phyloP scores from a whole-genome alignment of 2,329 filamentous ascomycete genomes.

The Venturia oleaginea region DNA sequence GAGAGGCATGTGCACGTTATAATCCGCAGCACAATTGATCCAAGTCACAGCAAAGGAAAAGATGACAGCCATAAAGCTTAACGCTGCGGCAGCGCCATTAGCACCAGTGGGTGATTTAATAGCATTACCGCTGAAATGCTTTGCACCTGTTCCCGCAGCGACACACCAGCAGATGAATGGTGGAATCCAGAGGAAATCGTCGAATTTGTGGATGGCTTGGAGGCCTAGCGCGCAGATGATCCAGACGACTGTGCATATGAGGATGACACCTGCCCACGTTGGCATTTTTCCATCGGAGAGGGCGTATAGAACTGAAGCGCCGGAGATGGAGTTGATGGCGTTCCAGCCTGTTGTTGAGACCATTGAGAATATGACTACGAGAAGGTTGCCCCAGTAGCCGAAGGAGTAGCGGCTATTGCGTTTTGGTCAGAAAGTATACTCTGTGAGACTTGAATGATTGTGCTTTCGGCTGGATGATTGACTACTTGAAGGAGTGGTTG shows the following conservation, averaged over 20 bases:
- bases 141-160: conserved; percentile 29
- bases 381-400: conserved; percentile 30
- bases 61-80: conserved; percentile 29
- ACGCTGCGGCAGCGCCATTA: conserved; percentile 26
- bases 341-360: conserved; percentile 31
- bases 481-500: not conserved
- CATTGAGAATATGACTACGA: conserved; percentile 31
- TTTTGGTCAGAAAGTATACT: too few relatives aligned
- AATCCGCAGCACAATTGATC: conserved; percentile 31
- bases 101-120: conserved; percentile 21
- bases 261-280: conserved; percentile 29
- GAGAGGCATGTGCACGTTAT: conserved; percentile 31
- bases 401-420: conserved; percentile 30
- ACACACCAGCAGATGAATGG: conserved; percentile 31
- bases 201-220: conserved; percentile 30
- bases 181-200: conserved; percentile 29
- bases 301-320: conserved; percentile 27
- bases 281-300: conserved; percentile 29
- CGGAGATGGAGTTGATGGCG: conserved; percentile 31
- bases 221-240: conserved; percentile 30
- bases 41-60: conserved; percentile 31
- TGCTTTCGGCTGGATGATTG: not conserved
- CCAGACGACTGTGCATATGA: conserved; percentile 30
- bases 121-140: conserved; percentile 23
- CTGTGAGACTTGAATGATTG: too few relatives aligned